phyloP scores from a whole-genome alignment of 1,139 yeast species.

The Kluyveromyces marxianus region DNA sequence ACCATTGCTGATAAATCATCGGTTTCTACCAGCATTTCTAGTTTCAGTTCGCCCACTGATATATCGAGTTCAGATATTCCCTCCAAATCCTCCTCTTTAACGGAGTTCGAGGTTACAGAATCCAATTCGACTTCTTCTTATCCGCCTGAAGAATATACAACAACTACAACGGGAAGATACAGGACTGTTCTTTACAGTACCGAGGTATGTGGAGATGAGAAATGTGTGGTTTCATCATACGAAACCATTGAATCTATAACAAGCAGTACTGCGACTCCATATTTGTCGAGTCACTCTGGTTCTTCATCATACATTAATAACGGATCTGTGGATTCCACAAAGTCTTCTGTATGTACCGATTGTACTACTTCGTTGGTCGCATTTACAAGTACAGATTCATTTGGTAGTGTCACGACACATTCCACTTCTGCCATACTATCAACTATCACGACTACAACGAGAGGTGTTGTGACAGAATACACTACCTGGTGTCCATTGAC shows the following conservation, averaged over 20 bases:
- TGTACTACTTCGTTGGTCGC: neutral
- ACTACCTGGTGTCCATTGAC: slow-evolving; percentile 34
- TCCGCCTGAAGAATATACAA: neutral
- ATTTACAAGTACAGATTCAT: slow-evolving; percentile 1
- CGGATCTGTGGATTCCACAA: no score
- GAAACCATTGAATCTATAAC: neutral
- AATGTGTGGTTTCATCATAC: neutral
- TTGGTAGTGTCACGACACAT: neutral
- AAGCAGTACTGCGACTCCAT: neutral
- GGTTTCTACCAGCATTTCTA: neutral
- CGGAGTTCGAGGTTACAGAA: neutral
- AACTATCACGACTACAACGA: slow-evolving; percentile 23
- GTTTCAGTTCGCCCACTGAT: neutral
- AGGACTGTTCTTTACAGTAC: neutral
- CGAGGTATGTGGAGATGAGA: neutral
- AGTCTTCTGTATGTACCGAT: neutral
- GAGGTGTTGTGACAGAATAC: slow-evolving; percentile 26
- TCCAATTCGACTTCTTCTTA: neutral
- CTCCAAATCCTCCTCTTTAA: no score
- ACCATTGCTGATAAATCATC: neutral
- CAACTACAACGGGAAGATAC: neutral
- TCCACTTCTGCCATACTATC: slow-evolving; percentile 34
- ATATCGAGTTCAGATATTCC: no score
- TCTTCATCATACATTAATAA: neutral
- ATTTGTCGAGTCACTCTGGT: neutral